Percentiles rank a stretch among this genome's conserved stretches.
Evolutionary conservation across 2,329 filamentous ascomycete species (phyloP).

Genomic region (Colletotrichum echinochloae): DNA sequence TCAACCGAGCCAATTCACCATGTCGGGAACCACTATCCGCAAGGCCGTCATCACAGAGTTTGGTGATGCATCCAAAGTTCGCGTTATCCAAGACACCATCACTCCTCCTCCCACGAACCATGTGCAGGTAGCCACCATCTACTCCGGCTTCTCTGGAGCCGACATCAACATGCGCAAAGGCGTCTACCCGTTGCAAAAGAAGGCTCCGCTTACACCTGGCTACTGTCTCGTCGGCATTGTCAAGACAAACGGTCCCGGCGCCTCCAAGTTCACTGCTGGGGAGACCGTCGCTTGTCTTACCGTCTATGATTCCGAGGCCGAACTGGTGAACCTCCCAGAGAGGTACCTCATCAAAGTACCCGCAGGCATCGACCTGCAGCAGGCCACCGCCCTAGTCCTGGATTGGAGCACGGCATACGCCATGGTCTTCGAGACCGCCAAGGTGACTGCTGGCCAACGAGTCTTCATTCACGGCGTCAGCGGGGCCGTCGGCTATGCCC

Average conservation of each 20-base stretch:
- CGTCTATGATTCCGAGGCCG: conserved; percentile 57
- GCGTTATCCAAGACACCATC: conserved; percentile 51
- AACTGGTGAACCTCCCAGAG: conserved; percentile 59
- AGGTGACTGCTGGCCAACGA: conserved; percentile 56
- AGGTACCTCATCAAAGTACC: conserved; percentile 59
- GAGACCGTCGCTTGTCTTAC: conserved; percentile 53
- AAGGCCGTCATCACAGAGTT: conserved; percentile 59
- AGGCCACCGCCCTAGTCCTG: conserved; percentile 55
- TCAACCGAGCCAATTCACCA: not conserved
- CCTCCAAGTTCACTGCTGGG: conserved; percentile 48
- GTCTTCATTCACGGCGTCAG: conserved; percentile 65
- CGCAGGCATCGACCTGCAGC: conserved; percentile 53
- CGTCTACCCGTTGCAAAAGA: conserved; percentile 58
- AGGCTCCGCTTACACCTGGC: conserved; percentile 61
- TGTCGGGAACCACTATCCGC: conserved; percentile 49
- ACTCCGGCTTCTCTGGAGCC: conserved; percentile 60
- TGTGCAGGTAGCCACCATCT: conserved; percentile 61
- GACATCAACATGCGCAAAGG: conserved; percentile 64
- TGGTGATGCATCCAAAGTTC: conserved; percentile 54
- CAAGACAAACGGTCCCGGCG: conserved; percentile 51
- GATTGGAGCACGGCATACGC: conserved; percentile 60
- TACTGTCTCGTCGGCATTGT: conserved; percentile 61
- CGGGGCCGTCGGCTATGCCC: conserved; percentile 60
- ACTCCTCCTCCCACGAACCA: conserved; percentile 55
- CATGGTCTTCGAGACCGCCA: conserved; percentile 53